Conservation (phyloP, 2,329 filamentous ascomycete species). For the Microsporum audouinii region DNA sequence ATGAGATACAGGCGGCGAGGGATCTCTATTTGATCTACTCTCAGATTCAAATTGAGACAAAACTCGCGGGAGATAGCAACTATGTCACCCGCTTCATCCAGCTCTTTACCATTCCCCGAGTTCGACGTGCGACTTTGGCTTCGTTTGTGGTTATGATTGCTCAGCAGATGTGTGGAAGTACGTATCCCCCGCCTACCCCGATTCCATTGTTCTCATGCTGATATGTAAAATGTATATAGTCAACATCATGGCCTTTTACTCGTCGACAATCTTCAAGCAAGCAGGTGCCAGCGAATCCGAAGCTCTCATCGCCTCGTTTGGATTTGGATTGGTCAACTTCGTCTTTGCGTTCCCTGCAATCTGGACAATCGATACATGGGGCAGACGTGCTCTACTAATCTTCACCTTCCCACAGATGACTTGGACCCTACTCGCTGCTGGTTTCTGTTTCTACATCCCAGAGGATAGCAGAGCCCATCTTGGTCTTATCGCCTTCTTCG, state of each 20-base stretch:
- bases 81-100: constrained; percentile 50
- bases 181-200: constrained; percentile 14
- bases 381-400: constrained; percentile 49
- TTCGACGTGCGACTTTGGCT: constrained; percentile 55
- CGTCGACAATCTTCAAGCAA: constrained; percentile 45
- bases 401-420: constrained; percentile 60
- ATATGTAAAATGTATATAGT: constrained; percentile 21
- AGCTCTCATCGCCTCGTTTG: constrained; percentile 52
- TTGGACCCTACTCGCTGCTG: constrained; percentile 54
- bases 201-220: constrained; percentile 16
- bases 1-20: constrained; percentile 48
- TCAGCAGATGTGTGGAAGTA: constrained; percentile 55
- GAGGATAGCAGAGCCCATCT: constrained; percentile 35
- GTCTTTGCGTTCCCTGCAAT: constrained; percentile 54
- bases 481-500: constrained; percentile 47
- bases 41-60: constrained; percentile 39
- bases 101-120: constrained; percentile 40
- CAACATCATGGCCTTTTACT: constrained; percentile 69
- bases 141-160: constrained; percentile 71
- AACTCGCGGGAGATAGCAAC: constrained; percentile 37
- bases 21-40: constrained; percentile 52
- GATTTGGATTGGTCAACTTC: constrained; percentile 55
- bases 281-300: constrained; percentile 46
- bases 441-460: constrained; percentile 46
- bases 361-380: constrained; percentile 57